These are phyloP conservation scores for Schwanniomyces pseudopolymorphus DNA, from an alignment of 805 yeast species.

Conservation along the genomic window DNA sequence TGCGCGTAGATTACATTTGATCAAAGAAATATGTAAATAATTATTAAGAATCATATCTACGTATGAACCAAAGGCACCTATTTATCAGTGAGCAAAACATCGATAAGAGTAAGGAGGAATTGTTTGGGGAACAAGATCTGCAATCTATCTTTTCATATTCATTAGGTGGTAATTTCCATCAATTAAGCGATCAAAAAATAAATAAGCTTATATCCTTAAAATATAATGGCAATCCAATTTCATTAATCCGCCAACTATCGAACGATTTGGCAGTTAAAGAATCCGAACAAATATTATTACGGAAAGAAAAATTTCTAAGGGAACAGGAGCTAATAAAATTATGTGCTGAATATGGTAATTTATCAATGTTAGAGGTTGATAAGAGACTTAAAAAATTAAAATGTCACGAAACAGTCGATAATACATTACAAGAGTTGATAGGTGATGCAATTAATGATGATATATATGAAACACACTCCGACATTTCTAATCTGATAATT, in stretches of 20 bases:
- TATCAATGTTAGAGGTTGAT: slow-evolving; percentile 37
- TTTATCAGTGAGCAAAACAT: slow-evolving; percentile 1
- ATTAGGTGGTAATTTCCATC: slow-evolving; percentile 18
- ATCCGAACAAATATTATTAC: slow-evolving; percentile 40
- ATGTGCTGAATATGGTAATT: slow-evolving; percentile 35
- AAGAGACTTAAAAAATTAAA: slow-evolving; percentile 16
- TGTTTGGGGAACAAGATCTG: slow-evolving; percentile 2
- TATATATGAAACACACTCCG: not conserved
- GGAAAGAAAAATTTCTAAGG: slow-evolving; percentile 29
- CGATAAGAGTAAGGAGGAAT: slow-evolving; percentile 1
- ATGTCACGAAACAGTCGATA: slow-evolving; percentile 15
- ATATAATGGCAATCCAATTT: slow-evolving; percentile 23
- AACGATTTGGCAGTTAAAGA: slow-evolving; percentile 49
- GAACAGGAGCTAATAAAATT: slow-evolving; percentile 34
- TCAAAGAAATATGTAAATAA: not conserved
- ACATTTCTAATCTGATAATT: not conserved
- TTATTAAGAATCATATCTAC: not conserved
- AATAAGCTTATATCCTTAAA: slow-evolving; percentile 20
- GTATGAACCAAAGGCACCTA: slow-evolving; percentile 1
- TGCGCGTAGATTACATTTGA: not conserved
- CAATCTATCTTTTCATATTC: slow-evolving; percentile 2
- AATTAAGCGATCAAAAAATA: slow-evolving; percentile 19
- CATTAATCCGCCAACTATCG: slow-evolving; percentile 47
- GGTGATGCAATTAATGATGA: slow-evolving; percentile 27
- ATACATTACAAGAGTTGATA: slow-evolving; percentile 26